A percentile compares a stretch with the other conserved stretches of the same genome.
Evolutionary conservation across 306 rosid genomes (phyloP).

Genomic region (Casuarina equisetifolia): DNA sequence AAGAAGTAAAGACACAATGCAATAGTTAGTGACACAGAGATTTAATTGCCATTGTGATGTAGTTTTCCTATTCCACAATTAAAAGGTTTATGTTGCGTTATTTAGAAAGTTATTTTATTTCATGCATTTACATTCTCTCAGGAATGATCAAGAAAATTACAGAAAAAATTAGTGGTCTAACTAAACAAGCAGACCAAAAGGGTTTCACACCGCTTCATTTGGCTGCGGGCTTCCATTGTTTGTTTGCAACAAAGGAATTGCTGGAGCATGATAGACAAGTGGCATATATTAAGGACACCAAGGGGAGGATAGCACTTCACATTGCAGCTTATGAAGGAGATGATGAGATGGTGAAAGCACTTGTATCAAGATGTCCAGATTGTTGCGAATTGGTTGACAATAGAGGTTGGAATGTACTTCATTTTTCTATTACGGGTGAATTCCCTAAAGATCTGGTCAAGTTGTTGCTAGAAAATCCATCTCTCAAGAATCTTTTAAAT

Average conservation of each 20-base stretch:
- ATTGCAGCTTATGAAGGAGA: neutral
- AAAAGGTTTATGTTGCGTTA: too few species aligned
- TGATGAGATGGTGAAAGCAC: neutral
- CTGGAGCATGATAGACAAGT: neutral
- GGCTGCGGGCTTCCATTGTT: neutral
- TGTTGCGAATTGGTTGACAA: constrained; percentile 14
- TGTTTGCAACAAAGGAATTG: neutral
- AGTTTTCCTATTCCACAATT: too few species aligned
- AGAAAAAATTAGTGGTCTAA: neutral
- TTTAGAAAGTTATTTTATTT: too few species aligned
- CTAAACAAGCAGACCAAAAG: neutral
- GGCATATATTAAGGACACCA: neutral
- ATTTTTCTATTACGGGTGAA: neutral
- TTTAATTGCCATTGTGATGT: too few species aligned
- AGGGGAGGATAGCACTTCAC: constrained; percentile 3
- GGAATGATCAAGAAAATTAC: neutral
- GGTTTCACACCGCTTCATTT: constrained; percentile 7
- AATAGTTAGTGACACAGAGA: too few species aligned
- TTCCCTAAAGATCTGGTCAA: too few species aligned
- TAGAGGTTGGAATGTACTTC: constrained; percentile 5
- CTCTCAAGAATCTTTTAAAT: constrained; percentile 1
- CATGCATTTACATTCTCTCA: neutral
- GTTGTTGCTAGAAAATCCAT: neutral
- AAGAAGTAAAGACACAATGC: too few species aligned
- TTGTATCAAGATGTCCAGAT: neutral